phyloP scores from a whole-genome alignment of 192 early-diverging fungal species.

The Mortierella claussenii region DNA sequence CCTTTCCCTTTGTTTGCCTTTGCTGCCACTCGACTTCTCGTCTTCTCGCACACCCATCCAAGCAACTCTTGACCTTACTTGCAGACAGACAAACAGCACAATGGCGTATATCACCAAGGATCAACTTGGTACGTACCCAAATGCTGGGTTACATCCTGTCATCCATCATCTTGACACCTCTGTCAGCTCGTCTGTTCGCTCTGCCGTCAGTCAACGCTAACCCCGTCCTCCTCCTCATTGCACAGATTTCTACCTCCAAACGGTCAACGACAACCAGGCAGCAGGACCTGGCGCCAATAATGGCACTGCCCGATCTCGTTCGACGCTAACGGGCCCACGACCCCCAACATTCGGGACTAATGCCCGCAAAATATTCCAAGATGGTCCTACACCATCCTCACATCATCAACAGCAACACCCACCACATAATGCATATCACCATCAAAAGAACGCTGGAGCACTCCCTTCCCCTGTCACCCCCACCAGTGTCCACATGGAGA shows the following conservation, averaged over 20 bases:
- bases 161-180: not conserved
- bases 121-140: conserved; percentile 45
- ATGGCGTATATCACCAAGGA: conserved; percentile 46
- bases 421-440: too few species aligned
- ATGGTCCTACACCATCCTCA: conserved; percentile 1
- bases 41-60: too few species aligned
- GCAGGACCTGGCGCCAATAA: conserved; percentile 14
- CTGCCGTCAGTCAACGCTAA: not conserved
- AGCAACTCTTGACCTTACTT: not conserved
- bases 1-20: too few species aligned
- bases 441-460: not conserved
- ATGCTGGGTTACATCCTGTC: too few species aligned
- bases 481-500: conserved; percentile 13
- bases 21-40: too few species aligned
- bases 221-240: not conserved
- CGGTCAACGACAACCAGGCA: conserved; percentile 21
- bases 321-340: conserved; percentile 35
- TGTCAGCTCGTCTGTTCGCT: not conserved
- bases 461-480: conserved; percentile 11
- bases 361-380: conserved; percentile 40
- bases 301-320: conserved; percentile 37
- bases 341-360: conserved; percentile 41
- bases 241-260: conserved; percentile 44
- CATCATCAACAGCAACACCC: not conserved
- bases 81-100: not conserved